A percentile compares a stretch with the other conserved stretches of the same genome.
phyloP scores from a whole-genome alignment of 148 eudicot species.

The Rhododendron ovatum region DNA sequence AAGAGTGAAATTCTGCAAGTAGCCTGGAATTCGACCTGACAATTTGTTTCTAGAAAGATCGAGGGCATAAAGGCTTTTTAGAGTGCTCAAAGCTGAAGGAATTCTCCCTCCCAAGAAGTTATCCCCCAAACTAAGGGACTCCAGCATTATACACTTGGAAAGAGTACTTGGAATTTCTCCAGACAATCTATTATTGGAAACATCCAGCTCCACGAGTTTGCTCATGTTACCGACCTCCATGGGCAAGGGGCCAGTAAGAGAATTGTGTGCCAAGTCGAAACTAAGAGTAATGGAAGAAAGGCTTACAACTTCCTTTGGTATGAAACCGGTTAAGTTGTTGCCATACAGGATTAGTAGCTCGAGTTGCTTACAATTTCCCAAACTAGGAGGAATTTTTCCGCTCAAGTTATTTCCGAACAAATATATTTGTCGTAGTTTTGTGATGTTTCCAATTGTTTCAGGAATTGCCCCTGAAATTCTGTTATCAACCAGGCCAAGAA shows the following conservation, averaged over 20 bases:
- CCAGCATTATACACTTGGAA: neutral
- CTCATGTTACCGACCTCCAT: neutral
- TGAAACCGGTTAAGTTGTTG: neutral
- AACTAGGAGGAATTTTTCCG: no score
- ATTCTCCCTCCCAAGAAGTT: no score
- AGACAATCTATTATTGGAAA: neutral
- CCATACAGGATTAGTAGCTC: rapidly evolving
- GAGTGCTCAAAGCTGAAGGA: rapidly evolving
- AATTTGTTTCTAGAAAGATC: no score
- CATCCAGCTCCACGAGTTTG: neutral
- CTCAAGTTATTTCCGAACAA: no score
- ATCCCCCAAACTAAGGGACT: no score
- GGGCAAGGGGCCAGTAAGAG: neutral
- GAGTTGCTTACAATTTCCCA: neutral
- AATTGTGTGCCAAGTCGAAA: neutral
- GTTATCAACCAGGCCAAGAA: rapidly evolving
- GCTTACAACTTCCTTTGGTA: neutral
- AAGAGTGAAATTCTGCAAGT: no score
- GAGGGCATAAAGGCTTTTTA: no score
- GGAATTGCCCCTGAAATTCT: no score
- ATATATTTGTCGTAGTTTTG: rapidly evolving
- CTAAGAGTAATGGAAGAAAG: neutral
- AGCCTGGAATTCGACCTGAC: no score
- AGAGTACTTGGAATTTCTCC: neutral
- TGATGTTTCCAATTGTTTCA: no score